Conservation (phyloP, 805 yeast species). For the Ogataea sp. region DNA sequence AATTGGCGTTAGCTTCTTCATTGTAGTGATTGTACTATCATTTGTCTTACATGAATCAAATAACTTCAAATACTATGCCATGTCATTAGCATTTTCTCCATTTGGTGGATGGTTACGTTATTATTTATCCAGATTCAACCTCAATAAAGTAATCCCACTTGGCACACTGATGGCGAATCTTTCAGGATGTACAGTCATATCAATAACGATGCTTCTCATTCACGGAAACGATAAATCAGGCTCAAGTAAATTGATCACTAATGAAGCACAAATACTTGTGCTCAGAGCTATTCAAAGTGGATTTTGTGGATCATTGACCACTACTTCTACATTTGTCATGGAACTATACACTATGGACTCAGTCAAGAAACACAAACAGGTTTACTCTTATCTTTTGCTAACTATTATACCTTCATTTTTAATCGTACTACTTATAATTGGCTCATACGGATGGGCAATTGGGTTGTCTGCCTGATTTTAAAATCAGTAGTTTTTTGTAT, state of each 20-base stretch:
- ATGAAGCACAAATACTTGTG: constrained; percentile 10
- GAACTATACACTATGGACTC: constrained; percentile 37
- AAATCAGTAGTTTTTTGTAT: constrained; percentile 37
- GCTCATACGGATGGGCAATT: too few species aligned
- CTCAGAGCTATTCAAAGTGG: constrained; percentile 19
- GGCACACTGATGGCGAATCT: constrained; percentile 38
- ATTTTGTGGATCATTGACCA: constrained; percentile 21
- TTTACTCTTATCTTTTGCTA: too few species aligned
- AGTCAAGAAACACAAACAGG: constrained; percentile 16
- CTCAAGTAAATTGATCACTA: constrained; percentile 2
- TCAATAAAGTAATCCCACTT: constrained; percentile 38
- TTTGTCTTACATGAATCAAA: constrained; percentile 23
- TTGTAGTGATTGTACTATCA: constrained; percentile 34
- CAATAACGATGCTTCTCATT: constrained; percentile 11
- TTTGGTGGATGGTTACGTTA: constrained; percentile 58
- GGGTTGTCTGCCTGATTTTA: too few species aligned
- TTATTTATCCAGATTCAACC: constrained; percentile 45
- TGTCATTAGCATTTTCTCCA: constrained; percentile 61
- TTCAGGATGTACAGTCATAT: constrained; percentile 13
- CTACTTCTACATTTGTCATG: constrained; percentile 70
- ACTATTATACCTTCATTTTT: too few species aligned
- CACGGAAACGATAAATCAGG: constrained; percentile 8
- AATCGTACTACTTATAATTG: too few species aligned
- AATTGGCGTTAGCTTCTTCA: constrained; percentile 22
- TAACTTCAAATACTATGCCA: constrained; percentile 62